Evolutionary conservation across 2,329 filamentous ascomycete species (phyloP).

Genomic region (Bimuria novae-zelandiae): DNA sequence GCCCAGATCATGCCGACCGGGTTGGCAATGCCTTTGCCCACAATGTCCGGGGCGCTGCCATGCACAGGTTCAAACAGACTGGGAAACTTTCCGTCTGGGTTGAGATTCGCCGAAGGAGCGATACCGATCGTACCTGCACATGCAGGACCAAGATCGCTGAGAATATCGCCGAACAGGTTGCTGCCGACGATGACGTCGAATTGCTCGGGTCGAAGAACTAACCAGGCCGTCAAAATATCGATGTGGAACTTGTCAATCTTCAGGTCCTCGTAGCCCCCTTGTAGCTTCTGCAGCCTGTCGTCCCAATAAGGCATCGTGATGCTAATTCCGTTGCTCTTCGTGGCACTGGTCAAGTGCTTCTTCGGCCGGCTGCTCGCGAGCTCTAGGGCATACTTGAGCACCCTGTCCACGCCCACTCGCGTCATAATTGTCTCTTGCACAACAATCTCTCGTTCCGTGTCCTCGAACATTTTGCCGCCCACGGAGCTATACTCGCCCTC

Average conservation of each 20-base stretch:
- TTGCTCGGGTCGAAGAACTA: slow-evolving; percentile 6
- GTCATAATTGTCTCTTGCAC: slow-evolving; percentile 10
- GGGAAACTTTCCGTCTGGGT: slow-evolving; percentile 7
- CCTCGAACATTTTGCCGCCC: slow-evolving; percentile 7
- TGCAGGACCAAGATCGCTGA: slow-evolving; percentile 13
- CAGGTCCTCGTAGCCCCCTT: slow-evolving; percentile 6
- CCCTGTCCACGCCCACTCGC: slow-evolving; percentile 7
- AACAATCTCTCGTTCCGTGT: slow-evolving; percentile 5
- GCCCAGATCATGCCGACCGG: slow-evolving; percentile 16
- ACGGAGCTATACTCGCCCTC: slow-evolving; percentile 13
- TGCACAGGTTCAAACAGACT: slow-evolving; percentile 19
- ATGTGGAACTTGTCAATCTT: slow-evolving; percentile 11
- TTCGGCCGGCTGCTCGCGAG: slow-evolving; percentile 6
- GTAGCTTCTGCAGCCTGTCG: slow-evolving; percentile 1
- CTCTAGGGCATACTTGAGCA: slow-evolving; percentile 8
- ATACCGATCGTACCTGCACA: slow-evolving; percentile 16
- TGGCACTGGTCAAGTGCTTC: slow-evolving; percentile 13
- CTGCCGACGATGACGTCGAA: slow-evolving; percentile 14
- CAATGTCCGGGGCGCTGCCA: slow-evolving; percentile 19
- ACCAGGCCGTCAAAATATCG: slow-evolving; percentile 12
- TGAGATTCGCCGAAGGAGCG: slow-evolving; percentile 13
- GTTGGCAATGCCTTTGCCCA: slow-evolving; percentile 20
- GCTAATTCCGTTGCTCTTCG: slow-evolving; percentile 13
- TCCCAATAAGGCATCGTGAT: slow-evolving; percentile 13
- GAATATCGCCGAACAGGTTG: slow-evolving; percentile 17